phyloP scores from a whole-genome alignment of 768 basidiomycete species.

The Termitomyces bulborhizus region DNA sequence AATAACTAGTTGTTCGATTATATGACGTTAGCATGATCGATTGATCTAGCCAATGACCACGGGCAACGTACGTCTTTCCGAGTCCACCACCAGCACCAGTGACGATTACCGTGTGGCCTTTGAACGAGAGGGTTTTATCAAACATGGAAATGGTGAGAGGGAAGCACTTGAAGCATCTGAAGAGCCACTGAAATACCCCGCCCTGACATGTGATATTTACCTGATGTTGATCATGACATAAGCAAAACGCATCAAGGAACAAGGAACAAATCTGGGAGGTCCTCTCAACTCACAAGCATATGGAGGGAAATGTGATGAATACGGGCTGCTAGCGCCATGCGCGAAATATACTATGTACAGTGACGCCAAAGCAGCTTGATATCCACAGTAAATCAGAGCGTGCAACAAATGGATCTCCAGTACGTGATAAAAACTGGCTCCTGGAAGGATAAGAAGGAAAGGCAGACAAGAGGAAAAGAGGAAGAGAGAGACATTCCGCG shows the following conservation, averaged over 20 bases:
- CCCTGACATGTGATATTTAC: constrained; percentile 15
- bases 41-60: background rate
- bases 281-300: background rate
- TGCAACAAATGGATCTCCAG: constrained; percentile 8
- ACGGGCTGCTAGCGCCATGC: constrained; percentile 23
- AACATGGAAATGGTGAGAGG: constrained; percentile 28
- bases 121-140: constrained; percentile 51
- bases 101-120: constrained; percentile 86
- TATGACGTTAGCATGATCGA: constrained; percentile 4
- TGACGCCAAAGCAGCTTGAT: constrained; percentile 12
- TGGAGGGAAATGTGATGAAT: constrained; percentile 19
- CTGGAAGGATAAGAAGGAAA: constrained; percentile 18
- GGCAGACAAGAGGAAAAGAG: constrained; percentile 13
- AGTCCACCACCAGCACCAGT: constrained; percentile 97
- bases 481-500: constrained; percentile 8
- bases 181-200: constrained; percentile 6
- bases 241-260: background rate
- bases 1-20: constrained; percentile 52
- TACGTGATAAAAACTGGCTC: constrained; percentile 7
- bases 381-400: constrained; percentile 8
- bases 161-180: background rate
- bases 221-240: constrained; percentile 5
- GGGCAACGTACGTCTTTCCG: constrained; percentile 68
- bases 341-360: constrained; percentile 30
- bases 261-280: no score